phyloP scores from a whole-genome alignment of 345 rosid genomes.

The Eucalyptus leucophloia region DNA sequence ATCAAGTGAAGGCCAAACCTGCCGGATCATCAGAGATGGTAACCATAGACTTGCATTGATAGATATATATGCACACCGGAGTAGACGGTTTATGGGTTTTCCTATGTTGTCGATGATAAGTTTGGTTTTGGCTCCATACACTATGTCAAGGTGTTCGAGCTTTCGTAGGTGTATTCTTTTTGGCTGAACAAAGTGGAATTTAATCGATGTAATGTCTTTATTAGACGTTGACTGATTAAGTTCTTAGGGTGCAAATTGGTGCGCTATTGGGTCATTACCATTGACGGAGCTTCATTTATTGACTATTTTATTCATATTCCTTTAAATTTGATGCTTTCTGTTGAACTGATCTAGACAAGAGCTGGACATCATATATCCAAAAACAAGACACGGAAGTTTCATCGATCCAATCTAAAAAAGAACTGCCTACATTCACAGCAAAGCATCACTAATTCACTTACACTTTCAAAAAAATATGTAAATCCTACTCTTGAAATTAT shows the following conservation, averaged over 20 bases:
- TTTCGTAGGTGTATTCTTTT: not conserved
- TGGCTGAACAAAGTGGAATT: not conserved
- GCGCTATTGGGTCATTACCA: not conserved
- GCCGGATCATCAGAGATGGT: not conserved
- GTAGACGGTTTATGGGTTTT: too few relatives aligned
- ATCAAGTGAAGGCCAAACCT: not conserved
- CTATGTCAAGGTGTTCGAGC: not conserved
- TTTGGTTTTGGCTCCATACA: not conserved
- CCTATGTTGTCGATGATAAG: too few relatives aligned
- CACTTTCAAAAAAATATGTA: not conserved
- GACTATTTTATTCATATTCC: not conserved
- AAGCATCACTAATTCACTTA: not conserved
- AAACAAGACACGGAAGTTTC: not conserved
- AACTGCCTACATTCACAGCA: not conserved
- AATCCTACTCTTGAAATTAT: not conserved
- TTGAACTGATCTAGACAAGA: not conserved
- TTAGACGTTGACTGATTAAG: not conserved
- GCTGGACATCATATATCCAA: not conserved
- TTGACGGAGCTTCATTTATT: not conserved
- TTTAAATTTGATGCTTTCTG: not conserved
- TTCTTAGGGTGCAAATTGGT: not conserved
- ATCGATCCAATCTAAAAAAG: not conserved
- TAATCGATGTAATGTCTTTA: not conserved
- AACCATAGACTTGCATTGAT: not conserved
- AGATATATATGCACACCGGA: too few relatives aligned